Percentiles rank a stretch among this genome's conserved stretches.
These are phyloP conservation scores for Talaromyces sp. DNA, from an alignment of 2,329 filamentous ascomycete genomes.

Conservation along the genomic window DNA sequence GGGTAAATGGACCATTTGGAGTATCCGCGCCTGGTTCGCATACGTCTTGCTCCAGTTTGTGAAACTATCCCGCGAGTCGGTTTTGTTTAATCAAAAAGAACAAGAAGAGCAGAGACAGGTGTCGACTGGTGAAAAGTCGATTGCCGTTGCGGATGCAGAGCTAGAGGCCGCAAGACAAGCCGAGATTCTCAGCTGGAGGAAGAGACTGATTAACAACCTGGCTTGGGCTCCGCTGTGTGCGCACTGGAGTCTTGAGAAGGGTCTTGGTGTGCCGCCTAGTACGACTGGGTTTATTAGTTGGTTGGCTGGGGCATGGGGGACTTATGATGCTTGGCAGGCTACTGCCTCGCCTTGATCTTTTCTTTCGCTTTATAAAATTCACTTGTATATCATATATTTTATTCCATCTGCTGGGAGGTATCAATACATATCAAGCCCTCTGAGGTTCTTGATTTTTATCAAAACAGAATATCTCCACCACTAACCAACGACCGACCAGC, in stretches of 20 bases:
- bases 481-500: conserved; percentile 23
- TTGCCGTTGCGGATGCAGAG: conserved; percentile 24
- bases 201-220: conserved; percentile 63
- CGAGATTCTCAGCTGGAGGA: conserved; percentile 59
- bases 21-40: conserved; percentile 74
- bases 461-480: conserved; percentile 7
- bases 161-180: conserved; percentile 31
- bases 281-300: conserved; percentile 60
- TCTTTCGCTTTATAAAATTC: background rate
- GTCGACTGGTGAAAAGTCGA: conserved; percentile 21
- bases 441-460: background rate
- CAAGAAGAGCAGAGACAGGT: conserved; percentile 29
- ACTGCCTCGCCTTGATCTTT: conserved; percentile 29
- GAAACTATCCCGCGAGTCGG: conserved; percentile 55
- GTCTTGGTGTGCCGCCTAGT: conserved; percentile 58
- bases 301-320: conserved; percentile 47
- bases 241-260: conserved; percentile 75
- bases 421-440: background rate
- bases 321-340: conserved; percentile 47
- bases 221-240: conserved; percentile 80
- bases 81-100: conserved; percentile 33
- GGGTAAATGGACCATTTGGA: conserved; percentile 65
- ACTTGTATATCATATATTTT: background rate
- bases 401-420: background rate
- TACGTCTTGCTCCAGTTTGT: conserved; percentile 76